phyloP scores from a whole-genome alignment of 1,139 yeast genomes.

The Pichia sp. region DNA sequence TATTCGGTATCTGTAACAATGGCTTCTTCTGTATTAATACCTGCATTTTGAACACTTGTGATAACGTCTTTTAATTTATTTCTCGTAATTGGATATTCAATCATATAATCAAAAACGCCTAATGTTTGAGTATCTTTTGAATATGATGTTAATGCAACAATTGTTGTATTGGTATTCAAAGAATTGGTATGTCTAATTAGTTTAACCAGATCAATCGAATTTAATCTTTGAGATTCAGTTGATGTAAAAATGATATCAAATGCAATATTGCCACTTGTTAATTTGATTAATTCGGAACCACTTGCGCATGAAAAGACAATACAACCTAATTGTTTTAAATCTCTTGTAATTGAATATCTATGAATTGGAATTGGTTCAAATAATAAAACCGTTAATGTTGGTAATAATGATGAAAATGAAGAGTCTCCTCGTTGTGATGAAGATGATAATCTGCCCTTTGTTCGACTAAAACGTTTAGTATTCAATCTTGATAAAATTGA shows the following conservation, averaged over 20 bases:
- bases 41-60: constrained; percentile 10
- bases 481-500: constrained; percentile 52
- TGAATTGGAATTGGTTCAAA: constrained; percentile 88
- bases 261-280: constrained; percentile 77
- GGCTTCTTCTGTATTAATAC: constrained; percentile 24
- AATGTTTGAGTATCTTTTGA: constrained; percentile 57
- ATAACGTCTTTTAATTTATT: constrained; percentile 32
- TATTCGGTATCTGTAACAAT: constrained; percentile 29
- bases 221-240: constrained; percentile 58
- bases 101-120: constrained; percentile 60
- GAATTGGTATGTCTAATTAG: constrained; percentile 73
- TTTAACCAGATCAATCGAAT: constrained; percentile 63
- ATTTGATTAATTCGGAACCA: constrained; percentile 76
- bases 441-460: constrained; percentile 17
- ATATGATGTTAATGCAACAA: constrained; percentile 71
- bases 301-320: constrained; percentile 71
- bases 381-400: constrained; percentile 43
- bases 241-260: constrained; percentile 84
- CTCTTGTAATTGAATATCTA: constrained; percentile 58
- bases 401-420: constrained; percentile 5
- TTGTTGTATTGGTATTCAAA: constrained; percentile 68
- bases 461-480: constrained; percentile 14
- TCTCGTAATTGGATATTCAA: constrained; percentile 68
- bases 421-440: constrained; percentile 7
- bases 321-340: constrained; percentile 70